Base-by-base conservation (phyloP, 2,329 filamentous ascomycete species). In the Cordyceps pruinosa region DNA sequence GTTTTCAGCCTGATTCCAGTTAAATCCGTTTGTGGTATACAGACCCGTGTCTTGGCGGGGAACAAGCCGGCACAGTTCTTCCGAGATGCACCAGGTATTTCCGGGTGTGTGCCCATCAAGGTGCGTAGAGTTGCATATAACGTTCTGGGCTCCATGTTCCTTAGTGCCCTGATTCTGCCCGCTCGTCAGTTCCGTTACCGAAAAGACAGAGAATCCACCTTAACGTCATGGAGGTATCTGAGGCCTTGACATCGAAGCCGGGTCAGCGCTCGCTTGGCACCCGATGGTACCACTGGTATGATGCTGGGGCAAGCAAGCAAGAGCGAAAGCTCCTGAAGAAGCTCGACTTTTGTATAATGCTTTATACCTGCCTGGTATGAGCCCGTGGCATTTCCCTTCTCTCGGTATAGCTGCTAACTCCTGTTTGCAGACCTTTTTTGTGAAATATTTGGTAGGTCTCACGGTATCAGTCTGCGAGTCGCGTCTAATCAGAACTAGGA, bases 251-350 rank as follows among this genome's bases (percentile, higher is more conserved):
- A n/a, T 30, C 41, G n/a, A 32, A 55, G 32, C 42, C 32, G 21
- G 34, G 19, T 4, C 26, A 37, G 42, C 42, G 52, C 5, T 10
- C 52, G 1, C 7, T 41, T 10, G 12, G 19, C n/a, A 46, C 13
- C 10, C 39, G 59, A 15, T 73, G 70, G 69, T 70, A 73, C 52
- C 69, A 72, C 49, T 77, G 74, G 75, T 72, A 76, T 58, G 72
- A 75, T 47, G 70, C 71, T 1, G 69, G 69, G 30, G 75, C 72
- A 0, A 69, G 67, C 10, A 65, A 65, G 2, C 68, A 71, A 59
- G 74, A 81, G 63, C 75, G 74, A 57, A 69, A 66, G 41, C 71
- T 81, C 10, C 69, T 79, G 19, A 68, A 73, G 55, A 80, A 81
- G 64, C 71, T 80, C 26, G 78, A 80, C 61, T 75, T 73, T 64